These are phyloP conservation scores for Crotalaria pallida DNA, from an alignment of 306 rosid species.

Conservation along the genomic window DNA sequence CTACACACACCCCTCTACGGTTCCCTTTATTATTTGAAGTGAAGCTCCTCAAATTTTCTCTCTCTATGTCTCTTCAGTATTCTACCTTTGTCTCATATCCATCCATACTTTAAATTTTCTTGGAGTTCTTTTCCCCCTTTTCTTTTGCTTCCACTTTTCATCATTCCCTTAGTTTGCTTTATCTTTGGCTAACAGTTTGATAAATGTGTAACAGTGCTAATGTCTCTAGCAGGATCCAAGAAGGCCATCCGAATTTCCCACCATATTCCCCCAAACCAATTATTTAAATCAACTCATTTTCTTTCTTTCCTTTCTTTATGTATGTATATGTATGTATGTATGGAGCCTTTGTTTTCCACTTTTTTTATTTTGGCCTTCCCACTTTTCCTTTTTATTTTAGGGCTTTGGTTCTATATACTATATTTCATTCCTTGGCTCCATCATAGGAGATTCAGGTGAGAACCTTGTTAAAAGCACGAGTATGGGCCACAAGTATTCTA, in stretches of 20 bases:
- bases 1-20: background rate
- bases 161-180: conserved; percentile 94
- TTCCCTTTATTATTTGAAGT: conserved; percentile 31
- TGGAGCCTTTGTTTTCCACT: conserved; percentile 13
- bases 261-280: conserved; percentile 37
- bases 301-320: conserved; percentile 21
- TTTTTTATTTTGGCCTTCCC: background rate
- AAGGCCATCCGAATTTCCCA: conserved; percentile 76
- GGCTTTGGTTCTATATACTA: conserved; percentile 18
- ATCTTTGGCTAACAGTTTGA: conserved; percentile 56
- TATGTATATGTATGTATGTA: background rate
- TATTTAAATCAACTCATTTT: conserved; percentile 26
- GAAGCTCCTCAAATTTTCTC: conserved; percentile 17
- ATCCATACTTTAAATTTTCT: conserved; percentile 58
- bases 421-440: conserved; percentile 35
- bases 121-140: conserved; percentile 53
- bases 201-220: conserved; percentile 45
- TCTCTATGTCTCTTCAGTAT: conserved; percentile 27
- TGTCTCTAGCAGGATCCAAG: conserved; percentile 93
- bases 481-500: conserved; percentile 47
- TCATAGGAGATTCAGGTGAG: conserved; percentile 46
- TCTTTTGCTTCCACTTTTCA: conserved; percentile 79
- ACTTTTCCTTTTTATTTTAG: conserved; percentile 23
- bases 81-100: conserved; percentile 76
- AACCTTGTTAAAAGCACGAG: no score